phyloP scores from a whole-genome alignment of 1,284 basidiomycete genomes.

The Cystobasidium slooffiae region DNA sequence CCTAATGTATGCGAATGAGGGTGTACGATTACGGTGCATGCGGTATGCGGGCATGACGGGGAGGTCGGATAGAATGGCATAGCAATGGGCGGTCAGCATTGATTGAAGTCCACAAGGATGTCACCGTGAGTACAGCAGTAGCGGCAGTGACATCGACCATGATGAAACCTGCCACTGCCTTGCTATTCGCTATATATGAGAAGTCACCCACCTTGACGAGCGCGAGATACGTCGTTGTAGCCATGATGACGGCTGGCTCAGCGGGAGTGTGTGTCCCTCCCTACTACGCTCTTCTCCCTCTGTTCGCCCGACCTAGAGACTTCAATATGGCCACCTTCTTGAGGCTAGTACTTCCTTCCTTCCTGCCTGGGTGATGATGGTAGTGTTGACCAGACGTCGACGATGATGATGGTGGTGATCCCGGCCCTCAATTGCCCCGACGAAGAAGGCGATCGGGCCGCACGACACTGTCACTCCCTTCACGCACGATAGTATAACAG shows the following conservation, averaged over 20 bases:
- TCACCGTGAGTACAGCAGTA: background rate
- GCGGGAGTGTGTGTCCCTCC: background rate
- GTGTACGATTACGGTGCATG: background rate
- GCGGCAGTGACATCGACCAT: background rate
- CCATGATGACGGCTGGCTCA: background rate
- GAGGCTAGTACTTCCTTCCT: too few relatives aligned
- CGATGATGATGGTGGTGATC: too few relatives aligned
- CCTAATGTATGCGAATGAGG: slow-evolving; percentile 17
- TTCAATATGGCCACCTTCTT: too few relatives aligned
- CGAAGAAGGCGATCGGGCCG: too few relatives aligned
- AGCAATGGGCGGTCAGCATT: background rate
- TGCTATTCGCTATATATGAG: background rate
- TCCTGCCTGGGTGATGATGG: too few relatives aligned
- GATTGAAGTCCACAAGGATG: too few relatives aligned
- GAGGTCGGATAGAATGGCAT: background rate
- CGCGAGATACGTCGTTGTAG: slow-evolving; percentile 25
- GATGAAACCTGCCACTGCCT: background rate
- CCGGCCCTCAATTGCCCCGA: too few relatives aligned
- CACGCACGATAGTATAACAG: too few relatives aligned
- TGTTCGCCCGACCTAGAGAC: background rate
- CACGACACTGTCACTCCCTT: too few relatives aligned
- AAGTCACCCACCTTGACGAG: slow-evolving; percentile 23
- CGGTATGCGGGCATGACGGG: slow-evolving; percentile 3
- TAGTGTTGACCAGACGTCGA: too few relatives aligned
- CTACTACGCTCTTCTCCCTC: background rate